Base-by-base conservation (phyloP, 2,329 filamentous ascomycete species). In the Verticillium alfalfae region DNA sequence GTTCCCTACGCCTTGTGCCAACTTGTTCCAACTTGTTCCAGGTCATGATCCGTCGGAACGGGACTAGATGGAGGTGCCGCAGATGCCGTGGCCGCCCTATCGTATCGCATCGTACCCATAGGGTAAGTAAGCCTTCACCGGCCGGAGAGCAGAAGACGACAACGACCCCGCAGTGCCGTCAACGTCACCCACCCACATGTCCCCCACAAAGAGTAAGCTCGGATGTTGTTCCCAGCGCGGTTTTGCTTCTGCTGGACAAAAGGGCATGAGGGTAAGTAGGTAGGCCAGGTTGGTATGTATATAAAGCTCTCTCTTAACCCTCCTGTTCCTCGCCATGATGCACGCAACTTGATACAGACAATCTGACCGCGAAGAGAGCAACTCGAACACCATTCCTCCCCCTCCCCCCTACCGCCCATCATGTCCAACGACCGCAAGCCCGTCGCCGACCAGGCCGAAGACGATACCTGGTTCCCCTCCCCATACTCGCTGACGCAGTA, bases 381-480 rank as follows among this genome's bases (percentile, higher is more conserved):
- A 7, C 4, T 7, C n/a, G 8, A 45, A 5, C 9, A 37, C 9
- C 9, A 9, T 12, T 37, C 36, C 12, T 37, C 36, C 7, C 36
- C 7, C 16, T 16, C 12, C 39, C n/a, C 61, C 57, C 18, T 34
- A 37, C 9, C 36, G 9, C 7, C 39, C 5, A 57, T n/a, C 54
- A 64, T 64, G 61, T 61, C 63, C 15, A 56, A 54, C 49, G 66
- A 66, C 55, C 61, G 62, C 34, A 57, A 49, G 2, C 66, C 66
- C 45, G 63, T 65, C 34, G 56, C 59, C 52, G 66, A 67, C 55
- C 62, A 65, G 61, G 65, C 65, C 60, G 67, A 70, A 57, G 61
- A 64, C 56, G 64, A 69, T 54, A 63, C 66, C 57, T 67, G 58
- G 49, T 67, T 67, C 58, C 66, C 66, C 34, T 67, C 66, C 12